Evolutionary conservation across 1,284 basidiomycete genomes (phyloP).

Genomic region (Hymenochaete sp.): DNA sequence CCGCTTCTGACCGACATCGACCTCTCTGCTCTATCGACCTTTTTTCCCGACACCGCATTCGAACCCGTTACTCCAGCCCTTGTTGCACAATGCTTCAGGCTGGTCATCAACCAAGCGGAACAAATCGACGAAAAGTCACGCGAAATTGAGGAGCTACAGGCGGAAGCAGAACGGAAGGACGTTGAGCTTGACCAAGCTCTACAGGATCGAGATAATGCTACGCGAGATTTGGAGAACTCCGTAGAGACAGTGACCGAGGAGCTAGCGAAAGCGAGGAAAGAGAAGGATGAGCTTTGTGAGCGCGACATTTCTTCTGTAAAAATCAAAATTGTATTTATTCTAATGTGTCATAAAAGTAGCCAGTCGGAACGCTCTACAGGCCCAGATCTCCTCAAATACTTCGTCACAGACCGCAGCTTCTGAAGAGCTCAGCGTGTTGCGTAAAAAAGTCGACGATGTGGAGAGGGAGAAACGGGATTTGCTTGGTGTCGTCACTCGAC

Average conservation of each 20-base stretch:
- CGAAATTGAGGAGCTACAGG: slow-evolving; percentile 56
- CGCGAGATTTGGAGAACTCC: slow-evolving; percentile 45
- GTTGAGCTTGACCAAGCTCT: slow-evolving; percentile 71
- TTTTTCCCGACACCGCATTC: slow-evolving; percentile 48
- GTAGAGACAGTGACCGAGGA: slow-evolving; percentile 46
- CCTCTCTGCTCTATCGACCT: slow-evolving; percentile 41
- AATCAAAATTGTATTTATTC: slow-evolving; percentile 10
- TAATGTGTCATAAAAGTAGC: slow-evolving; percentile 30
- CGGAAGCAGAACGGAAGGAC: slow-evolving; percentile 58
- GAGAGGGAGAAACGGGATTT: slow-evolving; percentile 78
- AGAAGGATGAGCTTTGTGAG: slow-evolving; percentile 58
- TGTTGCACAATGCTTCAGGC: slow-evolving; percentile 51
- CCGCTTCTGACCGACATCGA: slow-evolving; percentile 49
- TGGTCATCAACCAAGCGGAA: slow-evolving; percentile 46
- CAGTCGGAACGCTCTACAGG: slow-evolving; percentile 41
- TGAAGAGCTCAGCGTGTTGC: slow-evolving; percentile 48
- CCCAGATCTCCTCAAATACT: slow-evolving; percentile 44
- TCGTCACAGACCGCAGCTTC: slow-evolving; percentile 50
- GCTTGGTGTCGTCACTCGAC: slow-evolving; percentile 59
- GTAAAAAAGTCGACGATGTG: slow-evolving; percentile 53
- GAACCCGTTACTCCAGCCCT: slow-evolving; percentile 47
- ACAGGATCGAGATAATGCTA: slow-evolving; percentile 57
- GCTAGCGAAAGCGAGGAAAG: slow-evolving; percentile 42
- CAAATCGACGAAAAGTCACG: slow-evolving; percentile 46
- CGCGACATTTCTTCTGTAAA: neutral